Evolutionary conservation across 2,329 filamentous ascomycete genomes (phyloP).

Genomic region (Colletotrichum siamense): DNA sequence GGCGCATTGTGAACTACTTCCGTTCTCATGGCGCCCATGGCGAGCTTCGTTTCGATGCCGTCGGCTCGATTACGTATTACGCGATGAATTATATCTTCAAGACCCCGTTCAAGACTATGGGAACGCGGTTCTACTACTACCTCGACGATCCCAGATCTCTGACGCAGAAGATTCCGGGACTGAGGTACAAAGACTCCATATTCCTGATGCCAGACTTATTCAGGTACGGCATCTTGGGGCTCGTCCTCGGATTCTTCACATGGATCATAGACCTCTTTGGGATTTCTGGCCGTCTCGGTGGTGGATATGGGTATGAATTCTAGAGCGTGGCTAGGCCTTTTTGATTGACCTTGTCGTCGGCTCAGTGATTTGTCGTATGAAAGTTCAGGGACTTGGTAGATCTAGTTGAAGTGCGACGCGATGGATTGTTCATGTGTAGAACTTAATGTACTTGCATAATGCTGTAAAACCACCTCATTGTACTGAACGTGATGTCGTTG

Average conservation of each 20-base stretch:
- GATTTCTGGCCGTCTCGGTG: not conserved
- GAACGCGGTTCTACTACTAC: not conserved
- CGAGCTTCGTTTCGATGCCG: conserved; percentile 9
- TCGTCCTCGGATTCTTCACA: not conserved
- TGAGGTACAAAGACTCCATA: conserved; percentile 3
- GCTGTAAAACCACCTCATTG: not conserved
- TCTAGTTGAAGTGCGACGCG: not conserved
- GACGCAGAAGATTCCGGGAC: not conserved
- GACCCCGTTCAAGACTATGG: not conserved
- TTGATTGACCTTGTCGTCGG: not conserved
- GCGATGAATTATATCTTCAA: not conserved
- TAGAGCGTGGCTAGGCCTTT: not conserved
- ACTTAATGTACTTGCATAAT: not conserved
- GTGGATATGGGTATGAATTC: conserved; percentile 5
- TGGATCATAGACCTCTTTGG: conserved; percentile 1
- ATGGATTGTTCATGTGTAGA: fast-evolving
- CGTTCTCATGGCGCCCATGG: conserved; percentile 27
- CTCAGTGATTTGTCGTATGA: not conserved
- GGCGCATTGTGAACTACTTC: conserved; percentile 29
- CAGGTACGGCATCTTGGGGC: not conserved
- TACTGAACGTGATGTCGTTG: fast-evolving
- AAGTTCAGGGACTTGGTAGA: fast-evolving
- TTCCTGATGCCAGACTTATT: not conserved
- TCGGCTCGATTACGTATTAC: not conserved
- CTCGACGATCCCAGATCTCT: not conserved